phyloP scores from a whole-genome alignment of 257 asterid genomes.

The Nyctanthes arbortristis region DNA sequence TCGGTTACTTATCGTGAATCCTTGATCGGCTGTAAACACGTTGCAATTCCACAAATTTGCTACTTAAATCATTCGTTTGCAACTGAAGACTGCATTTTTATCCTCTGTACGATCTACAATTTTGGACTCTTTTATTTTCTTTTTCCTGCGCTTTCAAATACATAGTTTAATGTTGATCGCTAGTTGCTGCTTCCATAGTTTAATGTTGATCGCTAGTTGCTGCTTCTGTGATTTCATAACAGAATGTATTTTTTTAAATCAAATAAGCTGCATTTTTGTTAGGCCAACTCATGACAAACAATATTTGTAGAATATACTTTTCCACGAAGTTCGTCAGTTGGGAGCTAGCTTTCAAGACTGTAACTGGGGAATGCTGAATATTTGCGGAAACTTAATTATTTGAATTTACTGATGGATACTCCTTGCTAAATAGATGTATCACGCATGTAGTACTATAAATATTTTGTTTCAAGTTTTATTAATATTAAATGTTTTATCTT shows the following conservation, averaged over 20 bases:
- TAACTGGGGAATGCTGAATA: not conserved
- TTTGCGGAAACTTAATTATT: not conserved
- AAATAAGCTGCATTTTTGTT: not conserved
- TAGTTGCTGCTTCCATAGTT: too few relatives aligned
- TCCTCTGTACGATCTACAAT: not conserved
- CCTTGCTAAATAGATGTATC: not conserved
- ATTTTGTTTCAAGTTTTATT: too few relatives aligned
- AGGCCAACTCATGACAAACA: not conserved
- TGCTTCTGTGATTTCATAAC: not conserved
- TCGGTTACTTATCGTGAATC: not conserved
- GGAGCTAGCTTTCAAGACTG: not conserved
- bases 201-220: not conserved
- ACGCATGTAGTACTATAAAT: too few relatives aligned
- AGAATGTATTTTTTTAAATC: not conserved
- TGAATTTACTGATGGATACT: not conserved
- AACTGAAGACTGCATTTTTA: conserved; percentile 7
- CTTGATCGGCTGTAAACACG: not conserved
- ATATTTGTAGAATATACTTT: not conserved
- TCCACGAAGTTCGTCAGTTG: too few relatives aligned
- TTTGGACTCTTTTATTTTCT: not conserved
- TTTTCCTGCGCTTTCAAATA: too few relatives aligned
- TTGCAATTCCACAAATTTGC: conserved; percentile 1
- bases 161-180: too few relatives aligned
- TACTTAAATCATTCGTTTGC: too few relatives aligned
- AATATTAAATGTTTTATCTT: not conserved